Conservation (phyloP, 2,329 filamentous ascomycete genomes). For the Colletotrichum chlorophyti region DNA sequence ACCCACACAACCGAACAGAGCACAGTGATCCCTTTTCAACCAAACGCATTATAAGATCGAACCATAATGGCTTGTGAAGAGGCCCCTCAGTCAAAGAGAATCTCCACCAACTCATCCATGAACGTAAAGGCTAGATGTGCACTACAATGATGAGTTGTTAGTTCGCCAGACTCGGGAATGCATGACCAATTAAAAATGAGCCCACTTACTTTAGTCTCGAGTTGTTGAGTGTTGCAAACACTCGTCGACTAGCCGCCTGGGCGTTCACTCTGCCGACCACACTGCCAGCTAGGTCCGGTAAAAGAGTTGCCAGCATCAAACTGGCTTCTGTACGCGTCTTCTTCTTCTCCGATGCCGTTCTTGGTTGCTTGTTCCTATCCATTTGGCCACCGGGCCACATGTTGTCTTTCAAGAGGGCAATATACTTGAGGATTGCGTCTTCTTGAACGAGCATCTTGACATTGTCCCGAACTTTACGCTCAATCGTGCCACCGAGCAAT, state of each 20-base stretch:
- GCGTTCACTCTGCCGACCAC: constrained; percentile 94
- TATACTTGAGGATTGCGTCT: constrained; percentile 77
- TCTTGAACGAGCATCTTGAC: constrained; percentile 78
- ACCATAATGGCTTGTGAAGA: not conserved
- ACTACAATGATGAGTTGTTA: constrained; percentile 40
- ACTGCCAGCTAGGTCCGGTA: constrained; percentile 90
- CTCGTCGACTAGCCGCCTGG: constrained; percentile 83
- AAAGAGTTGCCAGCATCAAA: constrained; percentile 84
- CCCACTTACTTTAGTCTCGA: constrained; percentile 79
- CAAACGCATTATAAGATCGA: too few relatives aligned
- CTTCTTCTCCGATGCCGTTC: constrained; percentile 76
- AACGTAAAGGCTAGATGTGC: constrained; percentile 75
- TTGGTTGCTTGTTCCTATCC: constrained; percentile 55
- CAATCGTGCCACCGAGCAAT: constrained; percentile 92
- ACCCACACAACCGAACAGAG: not conserved
- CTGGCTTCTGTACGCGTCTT: constrained; percentile 87
- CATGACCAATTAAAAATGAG: constrained; percentile 30
- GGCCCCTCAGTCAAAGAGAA: constrained; percentile 62
- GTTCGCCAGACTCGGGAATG: constrained; percentile 25
- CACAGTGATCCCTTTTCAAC: not conserved
- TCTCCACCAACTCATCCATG: constrained; percentile 72
- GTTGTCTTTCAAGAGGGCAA: constrained; percentile 73
- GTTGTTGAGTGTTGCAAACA: constrained; percentile 94
- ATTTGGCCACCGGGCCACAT: constrained; percentile 81
- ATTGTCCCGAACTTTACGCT: constrained; percentile 90